Conservation (phyloP, 192 early-diverging fungal species). For the Helicostylum pulchrum region DNA sequence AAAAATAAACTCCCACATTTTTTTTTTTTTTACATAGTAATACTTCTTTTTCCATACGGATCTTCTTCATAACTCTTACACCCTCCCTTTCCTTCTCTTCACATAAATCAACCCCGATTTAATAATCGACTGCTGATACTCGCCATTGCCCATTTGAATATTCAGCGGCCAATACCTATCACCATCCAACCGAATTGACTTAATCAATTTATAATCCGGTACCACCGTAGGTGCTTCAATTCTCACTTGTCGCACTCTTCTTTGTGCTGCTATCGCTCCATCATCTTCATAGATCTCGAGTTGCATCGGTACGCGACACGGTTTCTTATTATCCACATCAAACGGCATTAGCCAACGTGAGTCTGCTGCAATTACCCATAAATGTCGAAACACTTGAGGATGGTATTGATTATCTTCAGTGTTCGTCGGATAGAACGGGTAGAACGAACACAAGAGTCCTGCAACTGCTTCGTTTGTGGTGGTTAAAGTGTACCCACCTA, state of each 20-base stretch:
- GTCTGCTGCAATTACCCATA: conserved; percentile 79
- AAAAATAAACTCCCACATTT: no score
- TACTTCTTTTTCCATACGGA: no score
- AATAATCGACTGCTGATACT: conserved; percentile 5
- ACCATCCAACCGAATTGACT: not conserved
- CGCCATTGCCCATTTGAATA: not conserved
- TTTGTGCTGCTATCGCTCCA: conserved; percentile 2
- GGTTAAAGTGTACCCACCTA: conserved; percentile 65
- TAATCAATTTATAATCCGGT: conserved; percentile 9
- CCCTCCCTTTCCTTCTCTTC: not conserved
- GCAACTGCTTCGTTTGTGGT: conserved; percentile 64
- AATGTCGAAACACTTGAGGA: conserved; percentile 73
- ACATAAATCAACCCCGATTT: conserved; percentile 8
- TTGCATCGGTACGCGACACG: conserved; percentile 55
- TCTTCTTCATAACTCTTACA: not conserved
- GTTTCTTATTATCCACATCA: conserved; percentile 55
- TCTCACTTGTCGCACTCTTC: conserved; percentile 20
- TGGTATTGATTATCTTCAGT: conserved; percentile 61
- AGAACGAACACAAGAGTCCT: conserved; percentile 63
- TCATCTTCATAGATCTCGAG: conserved; percentile 38
- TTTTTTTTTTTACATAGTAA: no score
- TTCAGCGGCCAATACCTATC: conserved; percentile 4
- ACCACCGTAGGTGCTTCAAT: conserved; percentile 46
- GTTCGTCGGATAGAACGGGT: conserved; percentile 58
- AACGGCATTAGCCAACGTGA: conserved; percentile 63